Conservation (phyloP, 2,329 filamentous ascomycete genomes). For the Amesomyces nigricolor region DNA sequence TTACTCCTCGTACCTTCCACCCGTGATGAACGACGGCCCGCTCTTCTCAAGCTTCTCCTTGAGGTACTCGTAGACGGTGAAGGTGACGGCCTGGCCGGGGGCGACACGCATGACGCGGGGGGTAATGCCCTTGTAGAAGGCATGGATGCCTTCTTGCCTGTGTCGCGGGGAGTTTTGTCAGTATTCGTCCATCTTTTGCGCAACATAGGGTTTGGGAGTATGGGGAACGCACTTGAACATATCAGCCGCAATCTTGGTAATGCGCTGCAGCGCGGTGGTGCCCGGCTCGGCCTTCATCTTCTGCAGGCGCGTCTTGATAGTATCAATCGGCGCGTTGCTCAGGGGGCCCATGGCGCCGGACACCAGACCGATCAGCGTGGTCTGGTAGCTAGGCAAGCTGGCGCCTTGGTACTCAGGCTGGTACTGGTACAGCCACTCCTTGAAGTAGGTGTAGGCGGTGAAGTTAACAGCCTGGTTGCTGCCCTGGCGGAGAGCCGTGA, state of each 20-base stretch:
- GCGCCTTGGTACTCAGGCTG: conserved; percentile 62
- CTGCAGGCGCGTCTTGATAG: conserved; percentile 95
- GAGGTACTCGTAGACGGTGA: conserved; percentile 72
- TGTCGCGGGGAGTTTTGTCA: conserved; percentile 16
- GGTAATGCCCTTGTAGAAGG: conserved; percentile 99
- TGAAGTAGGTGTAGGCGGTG: conserved; percentile 93
- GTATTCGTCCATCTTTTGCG: neutral
- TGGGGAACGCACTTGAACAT: conserved; percentile 66
- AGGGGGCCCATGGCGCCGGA: conserved; percentile 92
- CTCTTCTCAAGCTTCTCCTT: conserved; percentile 67
- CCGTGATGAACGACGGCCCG: conserved; percentile 52
- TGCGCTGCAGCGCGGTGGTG: conserved; percentile 73
- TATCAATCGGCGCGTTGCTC: conserved; percentile 96
- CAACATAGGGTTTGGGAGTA: neutral
- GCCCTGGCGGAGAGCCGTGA: conserved; percentile 90
- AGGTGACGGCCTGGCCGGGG: conserved; percentile 79
- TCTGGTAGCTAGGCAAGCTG: conserved; percentile 81
- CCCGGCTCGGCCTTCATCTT: conserved; percentile 79
- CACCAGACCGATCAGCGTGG: conserved; percentile 82
- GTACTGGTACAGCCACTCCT: conserved; percentile 64
- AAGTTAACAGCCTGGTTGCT: conserved; percentile 99
- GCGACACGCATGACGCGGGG: conserved; percentile 96
- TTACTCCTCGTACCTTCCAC: conserved; percentile 63
- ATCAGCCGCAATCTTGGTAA: conserved; percentile 69
- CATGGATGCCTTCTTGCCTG: conserved; percentile 84